Percentiles rank a stretch among this genome's conserved stretches.
Conservation (phyloP, 106 monocot species). For the Dioscorea alata region DNA sequence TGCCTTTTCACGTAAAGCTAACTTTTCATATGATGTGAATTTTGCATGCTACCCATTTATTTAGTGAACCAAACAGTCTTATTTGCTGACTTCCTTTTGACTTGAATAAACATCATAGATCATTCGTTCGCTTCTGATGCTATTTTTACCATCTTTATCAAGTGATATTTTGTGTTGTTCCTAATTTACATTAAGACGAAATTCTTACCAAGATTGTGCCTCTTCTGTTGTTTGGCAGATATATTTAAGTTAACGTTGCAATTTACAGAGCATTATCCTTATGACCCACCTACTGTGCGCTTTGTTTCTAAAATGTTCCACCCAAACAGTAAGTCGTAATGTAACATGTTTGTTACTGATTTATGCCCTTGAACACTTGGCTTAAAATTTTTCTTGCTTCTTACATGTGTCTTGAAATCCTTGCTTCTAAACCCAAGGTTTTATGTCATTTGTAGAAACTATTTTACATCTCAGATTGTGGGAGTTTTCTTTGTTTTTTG, state of each 20-base stretch:
- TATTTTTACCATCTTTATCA: too few species aligned
- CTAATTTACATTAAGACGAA: too few species aligned
- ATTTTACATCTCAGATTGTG: too few species aligned
- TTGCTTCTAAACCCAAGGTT: neutral
- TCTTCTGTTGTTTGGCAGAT: constrained; percentile 7
- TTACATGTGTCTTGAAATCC: neutral
- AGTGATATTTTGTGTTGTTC: neutral
- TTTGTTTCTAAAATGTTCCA: constrained; percentile 62
- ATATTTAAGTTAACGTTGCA: constrained; percentile 48
- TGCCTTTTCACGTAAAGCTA: neutral
- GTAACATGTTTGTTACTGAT: too few species aligned
- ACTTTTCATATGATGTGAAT: neutral
- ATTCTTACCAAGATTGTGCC: too few species aligned
- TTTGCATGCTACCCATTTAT: neutral
- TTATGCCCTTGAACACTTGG: too few species aligned
- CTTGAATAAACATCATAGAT: too few species aligned
- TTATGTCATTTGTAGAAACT: neutral
- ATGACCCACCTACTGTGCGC: constrained; percentile 52
- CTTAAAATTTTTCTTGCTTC: too few species aligned
- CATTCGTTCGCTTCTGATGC: too few species aligned
- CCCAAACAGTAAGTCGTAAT: constrained; percentile 44
- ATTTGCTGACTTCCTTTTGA: too few species aligned
- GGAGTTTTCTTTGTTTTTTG: neutral
- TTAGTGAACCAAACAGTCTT: too few species aligned
- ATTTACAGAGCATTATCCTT: constrained; percentile 46